Percentiles rank a stretch among this genome's conserved stretches.
Evolutionary conservation across 2,329 filamentous ascomycete species (phyloP).

Genomic region (Sphaerostilbella broomeana): DNA sequence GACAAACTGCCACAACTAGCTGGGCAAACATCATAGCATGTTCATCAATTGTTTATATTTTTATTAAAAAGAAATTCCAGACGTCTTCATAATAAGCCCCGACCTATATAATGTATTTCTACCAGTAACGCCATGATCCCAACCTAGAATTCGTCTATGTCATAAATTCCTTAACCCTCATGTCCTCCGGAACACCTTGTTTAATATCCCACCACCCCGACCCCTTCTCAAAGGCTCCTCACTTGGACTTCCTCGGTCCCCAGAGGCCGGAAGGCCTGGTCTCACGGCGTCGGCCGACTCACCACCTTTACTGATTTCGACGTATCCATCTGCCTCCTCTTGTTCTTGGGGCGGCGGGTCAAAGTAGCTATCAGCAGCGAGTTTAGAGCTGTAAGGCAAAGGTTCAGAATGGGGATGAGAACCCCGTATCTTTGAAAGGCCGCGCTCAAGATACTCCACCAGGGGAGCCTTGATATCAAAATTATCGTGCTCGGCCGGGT

Average conservation of each 20-base stretch:
- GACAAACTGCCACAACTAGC: no score
- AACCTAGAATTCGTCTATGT: constrained; percentile 4
- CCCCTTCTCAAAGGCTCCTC: constrained; percentile 18
- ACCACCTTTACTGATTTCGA: constrained; percentile 26
- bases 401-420: constrained; percentile 16
- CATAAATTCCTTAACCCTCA: constrained; percentile 3
- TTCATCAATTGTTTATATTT: no score
- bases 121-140: constrained; percentile 4
- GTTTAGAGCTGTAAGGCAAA: constrained; percentile 24
- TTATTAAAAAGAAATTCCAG: no score
- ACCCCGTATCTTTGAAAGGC: constrained; percentile 38
- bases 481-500: constrained; percentile 26
- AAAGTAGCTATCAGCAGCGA: constrained; percentile 24
- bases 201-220: constrained; percentile 27
- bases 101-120: no score
- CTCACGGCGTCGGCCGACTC: constrained; percentile 13
- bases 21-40: no score
- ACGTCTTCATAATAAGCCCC: no score
- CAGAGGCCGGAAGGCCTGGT: neutral
- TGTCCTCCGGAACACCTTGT: constrained; percentile 30
- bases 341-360: constrained; percentile 20
- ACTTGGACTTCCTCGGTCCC: constrained; percentile 2
- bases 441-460: constrained; percentile 42
- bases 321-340: constrained; percentile 29
- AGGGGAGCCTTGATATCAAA: constrained; percentile 41